Conservation (phyloP, 83 land plant species). For the Larix sibirica region DNA sequence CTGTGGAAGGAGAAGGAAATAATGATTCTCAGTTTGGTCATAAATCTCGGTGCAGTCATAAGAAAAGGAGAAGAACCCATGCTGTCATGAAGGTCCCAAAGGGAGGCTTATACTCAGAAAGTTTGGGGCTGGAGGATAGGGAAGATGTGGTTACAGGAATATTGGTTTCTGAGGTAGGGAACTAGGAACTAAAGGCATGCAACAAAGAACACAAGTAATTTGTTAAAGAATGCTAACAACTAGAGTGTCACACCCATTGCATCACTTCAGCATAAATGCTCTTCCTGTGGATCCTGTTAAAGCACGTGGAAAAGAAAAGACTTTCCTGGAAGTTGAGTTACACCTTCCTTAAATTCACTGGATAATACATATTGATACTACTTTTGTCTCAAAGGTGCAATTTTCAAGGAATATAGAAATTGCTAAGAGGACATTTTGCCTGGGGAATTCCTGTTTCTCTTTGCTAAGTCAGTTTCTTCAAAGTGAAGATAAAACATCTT, state of each 20-base stretch:
- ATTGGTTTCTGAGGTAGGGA: conserved; percentile 15
- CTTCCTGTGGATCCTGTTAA: neutral
- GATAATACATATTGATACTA: neutral
- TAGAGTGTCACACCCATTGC: neutral
- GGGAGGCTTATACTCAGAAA: conserved; percentile 11
- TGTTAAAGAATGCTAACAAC: neutral
- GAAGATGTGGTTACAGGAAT: conserved; percentile 13
- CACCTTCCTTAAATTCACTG: neutral
- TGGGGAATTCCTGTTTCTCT: neutral
- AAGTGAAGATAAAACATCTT: neutral
- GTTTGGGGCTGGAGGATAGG: neutral
- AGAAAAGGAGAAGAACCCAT: conserved; percentile 16
- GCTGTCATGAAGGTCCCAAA: conserved; percentile 15
- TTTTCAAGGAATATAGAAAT: neutral
- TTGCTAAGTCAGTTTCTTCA: neutral
- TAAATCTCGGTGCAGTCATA: conserved; percentile 1
- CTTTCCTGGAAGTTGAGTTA: neutral
- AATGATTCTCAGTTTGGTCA: neutral
- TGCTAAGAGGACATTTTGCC: neutral
- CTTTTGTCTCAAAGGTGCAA: neutral
- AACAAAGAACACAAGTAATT: neutral
- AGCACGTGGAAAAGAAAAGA: neutral
- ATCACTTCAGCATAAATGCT: neutral
- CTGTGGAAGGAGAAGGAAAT: conserved; percentile 10
- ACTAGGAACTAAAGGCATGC: neutral